phyloP scores from a whole-genome alignment of 208 protist genomes.

The Trypanosomatidae sp. region DNA sequence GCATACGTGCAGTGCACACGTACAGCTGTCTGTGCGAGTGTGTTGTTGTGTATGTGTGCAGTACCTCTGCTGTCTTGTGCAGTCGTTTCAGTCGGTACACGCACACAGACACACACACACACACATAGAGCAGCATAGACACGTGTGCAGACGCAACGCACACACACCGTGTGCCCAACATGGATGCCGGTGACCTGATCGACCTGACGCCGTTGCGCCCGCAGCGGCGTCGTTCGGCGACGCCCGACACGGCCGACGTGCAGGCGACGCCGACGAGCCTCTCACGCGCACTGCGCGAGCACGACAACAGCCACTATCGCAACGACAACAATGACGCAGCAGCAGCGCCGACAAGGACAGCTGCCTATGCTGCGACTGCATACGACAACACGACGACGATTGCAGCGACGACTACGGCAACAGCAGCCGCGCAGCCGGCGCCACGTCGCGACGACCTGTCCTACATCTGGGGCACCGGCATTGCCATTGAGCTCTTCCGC shows the following conservation, averaged over 20 bases:
- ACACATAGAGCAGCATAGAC: too few species aligned
- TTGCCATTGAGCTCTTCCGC: conserved; percentile 74
- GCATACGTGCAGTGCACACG: too few species aligned
- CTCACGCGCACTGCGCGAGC: background rate
- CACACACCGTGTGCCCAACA: too few species aligned
- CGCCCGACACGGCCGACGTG: background rate
- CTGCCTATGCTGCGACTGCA: too few species aligned
- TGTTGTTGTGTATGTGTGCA: too few species aligned
- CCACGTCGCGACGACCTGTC: conserved; percentile 58
- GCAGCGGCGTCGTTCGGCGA: conserved; percentile 9
- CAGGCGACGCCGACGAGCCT: background rate
- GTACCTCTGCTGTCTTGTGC: too few species aligned
- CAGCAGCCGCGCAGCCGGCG: background rate
- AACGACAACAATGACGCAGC: background rate
- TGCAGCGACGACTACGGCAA: background rate
- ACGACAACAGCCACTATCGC: background rate
- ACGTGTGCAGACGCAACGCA: too few species aligned
- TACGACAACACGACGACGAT: background rate
- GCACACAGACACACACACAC: too few species aligned
- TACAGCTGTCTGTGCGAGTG: too few species aligned
- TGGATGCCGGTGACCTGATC: conserved; percentile 32
- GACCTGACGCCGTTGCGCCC: conserved; percentile 46
- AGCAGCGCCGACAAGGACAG: background rate
- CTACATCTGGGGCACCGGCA: conserved; percentile 86
- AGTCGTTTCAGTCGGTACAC: too few species aligned